Evolutionary conservation across 345 rosid genomes (phyloP).

Genomic region (Sonneratia alba): DNA sequence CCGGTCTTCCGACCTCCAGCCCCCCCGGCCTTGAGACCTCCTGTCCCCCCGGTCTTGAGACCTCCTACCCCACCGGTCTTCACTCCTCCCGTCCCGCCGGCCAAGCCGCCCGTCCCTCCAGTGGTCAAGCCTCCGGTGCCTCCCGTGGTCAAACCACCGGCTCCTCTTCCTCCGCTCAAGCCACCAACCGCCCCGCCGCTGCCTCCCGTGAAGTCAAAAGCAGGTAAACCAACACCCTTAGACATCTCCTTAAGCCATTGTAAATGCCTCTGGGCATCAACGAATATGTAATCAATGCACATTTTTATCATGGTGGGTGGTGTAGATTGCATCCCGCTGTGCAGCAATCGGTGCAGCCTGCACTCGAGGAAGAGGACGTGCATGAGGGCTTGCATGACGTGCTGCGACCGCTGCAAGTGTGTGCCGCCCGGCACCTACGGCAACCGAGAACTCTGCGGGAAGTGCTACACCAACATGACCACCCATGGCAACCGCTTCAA

Average conservation of each 20-base stretch:
- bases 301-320: no score
- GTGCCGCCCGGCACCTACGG: slow-evolving; percentile 94
- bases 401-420: slow-evolving; percentile 83
- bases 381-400: slow-evolving; percentile 66
- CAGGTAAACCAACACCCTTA: slow-evolving; percentile 2
- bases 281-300: no score
- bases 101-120: slow-evolving; percentile 1
- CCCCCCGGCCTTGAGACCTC: not conserved
- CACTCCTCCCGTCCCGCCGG: not conserved
- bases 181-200: slow-evolving; percentile 5
- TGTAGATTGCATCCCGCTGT: slow-evolving; percentile 58
- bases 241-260: no score
- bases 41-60: not conserved
- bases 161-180: not conserved
- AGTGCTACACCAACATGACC: slow-evolving; percentile 73
- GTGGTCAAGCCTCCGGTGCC: not conserved
- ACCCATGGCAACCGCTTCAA: slow-evolving; percentile 47
- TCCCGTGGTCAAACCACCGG: not conserved
- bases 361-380: slow-evolving; percentile 65
- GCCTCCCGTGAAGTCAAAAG: slow-evolving; percentile 15
- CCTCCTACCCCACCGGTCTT: not conserved
- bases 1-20: not conserved
- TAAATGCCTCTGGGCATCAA: no score
- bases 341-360: slow-evolving; percentile 53
- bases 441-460: slow-evolving; percentile 66